These are phyloP conservation scores for Quercus ilex DNA, from an alignment of 306 rosid species.

Conservation along the genomic window DNA sequence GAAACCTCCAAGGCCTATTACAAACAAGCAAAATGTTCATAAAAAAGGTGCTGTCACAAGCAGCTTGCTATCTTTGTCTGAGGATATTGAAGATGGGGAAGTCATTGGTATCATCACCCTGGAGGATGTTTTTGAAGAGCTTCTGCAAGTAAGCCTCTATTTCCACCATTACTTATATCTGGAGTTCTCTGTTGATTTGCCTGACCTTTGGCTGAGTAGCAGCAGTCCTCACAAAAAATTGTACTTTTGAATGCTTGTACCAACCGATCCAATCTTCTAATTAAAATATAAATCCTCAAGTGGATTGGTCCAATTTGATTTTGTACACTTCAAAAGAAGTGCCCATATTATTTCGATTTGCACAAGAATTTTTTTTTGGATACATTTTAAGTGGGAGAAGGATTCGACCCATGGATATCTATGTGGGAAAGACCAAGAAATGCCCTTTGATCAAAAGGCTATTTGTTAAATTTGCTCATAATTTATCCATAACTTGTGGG, in stretches of 20 bases:
- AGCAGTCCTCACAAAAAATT: neutral
- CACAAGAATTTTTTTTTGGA: no score
- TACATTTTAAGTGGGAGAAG: no score
- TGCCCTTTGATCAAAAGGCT: no score
- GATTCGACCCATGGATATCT: no score
- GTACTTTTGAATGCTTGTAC: neutral
- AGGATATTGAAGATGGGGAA: constrained; percentile 77
- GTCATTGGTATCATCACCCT: constrained; percentile 88
- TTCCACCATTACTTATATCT: constrained; percentile 1
- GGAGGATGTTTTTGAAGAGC: constrained; percentile 98
- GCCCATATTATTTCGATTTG: neutral
- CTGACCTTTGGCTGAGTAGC: neutral
- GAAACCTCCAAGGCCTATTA: constrained; percentile 40
- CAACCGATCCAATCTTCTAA: neutral
- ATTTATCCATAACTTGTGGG: neutral
- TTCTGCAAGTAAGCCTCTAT: constrained; percentile 62
- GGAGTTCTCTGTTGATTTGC: neutral
- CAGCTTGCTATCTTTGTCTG: constrained; percentile 35
- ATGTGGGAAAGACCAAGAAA: no score
- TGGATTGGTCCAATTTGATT: neutral
- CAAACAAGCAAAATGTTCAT: constrained; percentile 23
- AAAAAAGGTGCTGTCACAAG: constrained; percentile 32
- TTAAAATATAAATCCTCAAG: neutral
- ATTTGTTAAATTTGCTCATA: neutral
- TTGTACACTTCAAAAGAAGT: neutral